Base-by-base conservation (phyloP, 2,329 filamentous ascomycete species). In the Rhynchosporium agropyri region DNA sequence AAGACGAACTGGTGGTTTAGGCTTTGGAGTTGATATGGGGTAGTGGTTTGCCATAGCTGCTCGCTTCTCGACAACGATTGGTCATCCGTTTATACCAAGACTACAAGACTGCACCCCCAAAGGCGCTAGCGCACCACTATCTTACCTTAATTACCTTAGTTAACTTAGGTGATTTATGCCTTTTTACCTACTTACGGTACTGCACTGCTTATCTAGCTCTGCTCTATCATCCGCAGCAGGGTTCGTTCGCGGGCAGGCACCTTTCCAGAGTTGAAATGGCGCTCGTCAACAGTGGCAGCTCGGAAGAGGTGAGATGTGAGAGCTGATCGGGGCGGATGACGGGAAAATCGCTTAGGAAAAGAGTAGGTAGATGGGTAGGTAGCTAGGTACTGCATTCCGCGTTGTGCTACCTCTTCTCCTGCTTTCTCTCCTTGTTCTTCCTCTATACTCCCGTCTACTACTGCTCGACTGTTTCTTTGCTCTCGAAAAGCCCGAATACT, bases 251-350 rank as follows among this genome's bases (percentile, higher is more conserved):
- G 45, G 45, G 56, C 13, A 50, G 7, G 57, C 49, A 54, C 40
- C 57, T 54, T 40, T 28, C 50, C 36, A 43, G 26, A 50, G 42
- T 46, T 50, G 63, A 54, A 57, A 60, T 64, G 54, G 57, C 62
- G 60, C 51, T 46, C 62, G 33, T 62, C 42, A 58, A 46, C 46
- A 26, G 58, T 31, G 60, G 33, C 51, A 50, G 46, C 15, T 50
- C 36, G n/a, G 53, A 20, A 56, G 20, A 20, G 20, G 20, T 20
- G 20, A 20, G 20, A 66, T 43, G 50, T 55, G 53, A 59, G 58
- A 61, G 61, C 63, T 65, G 57, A 59, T 57, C 28, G 36, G 60
- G 42, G 38, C 63, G 48, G 48, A 53, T 61, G 29, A 20, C 20
- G 20, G 20, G 20, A 20, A 20, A 20, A 20, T 20, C 20, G 20